These are phyloP conservation scores for Trametes versicolor DNA, from an alignment of 1,284 basidiomycete species.

Conservation along the genomic window DNA sequence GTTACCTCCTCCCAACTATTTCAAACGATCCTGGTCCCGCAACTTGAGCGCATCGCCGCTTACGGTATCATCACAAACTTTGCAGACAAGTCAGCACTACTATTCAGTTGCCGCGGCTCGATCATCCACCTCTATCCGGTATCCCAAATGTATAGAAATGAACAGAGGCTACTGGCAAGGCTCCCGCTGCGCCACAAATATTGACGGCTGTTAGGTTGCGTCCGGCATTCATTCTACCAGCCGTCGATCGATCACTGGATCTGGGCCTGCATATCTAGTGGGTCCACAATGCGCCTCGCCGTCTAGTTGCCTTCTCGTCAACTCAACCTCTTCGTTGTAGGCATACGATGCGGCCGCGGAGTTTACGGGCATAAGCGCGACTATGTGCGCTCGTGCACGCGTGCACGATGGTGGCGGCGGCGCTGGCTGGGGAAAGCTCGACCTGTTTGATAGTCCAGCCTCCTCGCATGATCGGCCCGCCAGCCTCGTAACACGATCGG, in stretches of 20 bases:
- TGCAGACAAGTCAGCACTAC: neutral
- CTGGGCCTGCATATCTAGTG: constrained; percentile 5
- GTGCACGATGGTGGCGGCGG: neutral
- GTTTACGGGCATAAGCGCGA: neutral
- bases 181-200: constrained; percentile 16
- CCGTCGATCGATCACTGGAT: constrained; percentile 21
- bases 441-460: too few species aligned
- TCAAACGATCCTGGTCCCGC: too few species aligned
- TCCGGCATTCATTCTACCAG: constrained; percentile 24
- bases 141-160: too few species aligned
- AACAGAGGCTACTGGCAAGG: neutral
- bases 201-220: constrained; percentile 10
- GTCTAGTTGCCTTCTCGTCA: neutral
- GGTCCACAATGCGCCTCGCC: constrained; percentile 7
- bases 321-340: neutral
- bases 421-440: neutral
- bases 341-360: neutral
- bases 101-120: neutral
- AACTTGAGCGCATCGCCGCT: too few species aligned
- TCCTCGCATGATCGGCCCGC: too few species aligned
- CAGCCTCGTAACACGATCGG: too few species aligned
- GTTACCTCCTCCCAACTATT: too few species aligned
- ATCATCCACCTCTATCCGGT: too few species aligned
- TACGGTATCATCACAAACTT: too few species aligned
- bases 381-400: neutral